These are phyloP conservation scores for Cenchrus fungigraminus DNA, from an alignment of 176 grass and related monocot genomes.

Conservation along the genomic window DNA sequence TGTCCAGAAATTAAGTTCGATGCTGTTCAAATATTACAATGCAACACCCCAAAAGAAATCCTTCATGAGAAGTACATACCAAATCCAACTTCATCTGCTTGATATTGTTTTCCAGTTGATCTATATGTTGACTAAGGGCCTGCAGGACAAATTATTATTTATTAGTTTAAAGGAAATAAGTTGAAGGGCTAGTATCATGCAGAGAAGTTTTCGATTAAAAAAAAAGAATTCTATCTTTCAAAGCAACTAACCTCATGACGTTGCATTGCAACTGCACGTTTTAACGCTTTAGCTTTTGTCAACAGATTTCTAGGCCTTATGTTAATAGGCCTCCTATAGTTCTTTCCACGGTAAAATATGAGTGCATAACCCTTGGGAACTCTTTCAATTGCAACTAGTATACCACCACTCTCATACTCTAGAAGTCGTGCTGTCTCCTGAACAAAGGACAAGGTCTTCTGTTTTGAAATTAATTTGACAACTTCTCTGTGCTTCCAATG, in stretches of 20 bases:
- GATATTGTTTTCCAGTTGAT: conserved; percentile 70
- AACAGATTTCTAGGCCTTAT: conserved; percentile 94
- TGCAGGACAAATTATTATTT: conserved; percentile 44
- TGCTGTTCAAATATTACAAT: neutral
- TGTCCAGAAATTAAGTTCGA: neutral
- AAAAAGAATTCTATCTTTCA: neutral
- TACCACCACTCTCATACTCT: conserved; percentile 93
- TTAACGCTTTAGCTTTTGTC: conserved; percentile 94
- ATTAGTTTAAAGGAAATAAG: conserved; percentile 29
- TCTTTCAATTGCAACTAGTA: conserved; percentile 90
- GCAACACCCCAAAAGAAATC: neutral
- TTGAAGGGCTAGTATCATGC: neutral
- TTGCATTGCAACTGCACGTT: conserved; percentile 93
- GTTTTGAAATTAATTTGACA: conserved; percentile 93
- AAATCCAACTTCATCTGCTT: conserved; percentile 78
- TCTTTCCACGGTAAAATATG: conserved; percentile 97
- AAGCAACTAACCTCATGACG: conserved; percentile 82
- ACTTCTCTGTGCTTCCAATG: conserved; percentile 98
- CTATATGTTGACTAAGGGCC: conserved; percentile 97
- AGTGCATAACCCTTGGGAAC: conserved; percentile 85
- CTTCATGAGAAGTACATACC: conserved; percentile 60
- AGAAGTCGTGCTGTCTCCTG: conserved; percentile 83
- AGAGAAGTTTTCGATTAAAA: neutral
- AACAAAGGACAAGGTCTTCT: conserved; percentile 85
- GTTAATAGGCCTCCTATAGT: conserved; percentile 93